A percentile compares a stretch with the other conserved stretches of the same genome.
Conservation (phyloP, 2,329 filamentous ascomycete genomes). For the Paecilomyces formosus region DNA sequence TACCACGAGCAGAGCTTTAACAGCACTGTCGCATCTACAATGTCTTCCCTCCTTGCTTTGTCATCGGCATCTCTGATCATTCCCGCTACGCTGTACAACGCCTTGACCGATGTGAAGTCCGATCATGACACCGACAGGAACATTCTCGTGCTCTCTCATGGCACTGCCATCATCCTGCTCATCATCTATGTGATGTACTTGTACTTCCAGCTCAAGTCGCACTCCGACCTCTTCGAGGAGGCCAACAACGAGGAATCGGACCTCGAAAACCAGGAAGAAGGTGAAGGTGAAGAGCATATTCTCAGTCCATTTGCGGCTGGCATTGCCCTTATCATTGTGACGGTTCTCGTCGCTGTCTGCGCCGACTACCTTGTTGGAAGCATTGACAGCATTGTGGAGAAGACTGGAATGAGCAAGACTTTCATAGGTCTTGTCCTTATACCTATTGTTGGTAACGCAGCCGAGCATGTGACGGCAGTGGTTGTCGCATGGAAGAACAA, state of each 20-base stretch:
- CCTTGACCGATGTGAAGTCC: conserved; percentile 43
- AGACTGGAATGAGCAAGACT: conserved; percentile 65
- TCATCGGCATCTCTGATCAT: conserved; percentile 73
- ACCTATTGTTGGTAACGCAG: conserved; percentile 72
- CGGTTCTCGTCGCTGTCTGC: conserved; percentile 63
- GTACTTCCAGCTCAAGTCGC: conserved; percentile 68
- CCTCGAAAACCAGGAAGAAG: conserved; percentile 21
- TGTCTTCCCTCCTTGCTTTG: conserved; percentile 64
- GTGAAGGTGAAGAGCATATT: conserved; percentile 43
- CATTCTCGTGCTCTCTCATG: conserved; percentile 65
- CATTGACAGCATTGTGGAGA: conserved; percentile 64
- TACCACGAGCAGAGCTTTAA: conserved; percentile 60
- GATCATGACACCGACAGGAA: conserved; percentile 39
- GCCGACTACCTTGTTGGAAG: conserved; percentile 72
- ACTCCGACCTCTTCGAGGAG: conserved; percentile 62
- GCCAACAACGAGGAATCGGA: conserved; percentile 32
- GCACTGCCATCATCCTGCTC: conserved; percentile 68
- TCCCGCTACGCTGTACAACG: conserved; percentile 65
- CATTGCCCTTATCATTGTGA: conserved; percentile 61
- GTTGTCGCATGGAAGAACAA: conserved; percentile 71
- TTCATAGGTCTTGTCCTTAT: conserved; percentile 76
- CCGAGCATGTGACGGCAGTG: conserved; percentile 74
- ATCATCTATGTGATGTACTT: conserved; percentile 70
- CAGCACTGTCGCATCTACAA: conserved; percentile 43
- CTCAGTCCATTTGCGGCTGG: conserved; percentile 59